A percentile compares a stretch with the other conserved stretches of the same genome.
phyloP scores from a whole-genome alignment of 441 rosid genomes.

The Mallotus japonicus region DNA sequence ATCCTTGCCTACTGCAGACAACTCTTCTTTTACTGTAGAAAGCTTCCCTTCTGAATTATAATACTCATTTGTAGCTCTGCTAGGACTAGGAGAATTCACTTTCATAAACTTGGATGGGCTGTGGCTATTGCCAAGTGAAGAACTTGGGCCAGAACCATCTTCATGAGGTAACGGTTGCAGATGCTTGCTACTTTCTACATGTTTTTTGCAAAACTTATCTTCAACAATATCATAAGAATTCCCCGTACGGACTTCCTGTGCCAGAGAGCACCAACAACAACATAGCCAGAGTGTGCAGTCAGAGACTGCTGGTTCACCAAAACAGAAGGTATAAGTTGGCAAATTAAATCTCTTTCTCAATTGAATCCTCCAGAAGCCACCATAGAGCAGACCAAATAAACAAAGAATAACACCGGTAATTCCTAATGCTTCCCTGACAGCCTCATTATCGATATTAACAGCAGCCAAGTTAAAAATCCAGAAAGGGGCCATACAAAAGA shows the following conservation, averaged over 20 bases:
- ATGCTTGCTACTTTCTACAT: conserved; percentile 21
- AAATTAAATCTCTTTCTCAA: conserved; percentile 77
- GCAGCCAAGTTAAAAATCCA: conserved; percentile 92
- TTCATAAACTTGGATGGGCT: conserved; percentile 33
- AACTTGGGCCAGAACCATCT: conserved; percentile 39
- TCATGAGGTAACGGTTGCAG: conserved; percentile 39
- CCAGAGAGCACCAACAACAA: conserved; percentile 92
- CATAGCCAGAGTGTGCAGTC: conserved; percentile 79
- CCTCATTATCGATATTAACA: conserved; percentile 61
- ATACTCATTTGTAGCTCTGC: conserved; percentile 41
- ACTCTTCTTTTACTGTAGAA: conserved; percentile 42
- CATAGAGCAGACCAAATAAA: conserved; percentile 75
- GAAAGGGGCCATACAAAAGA: conserved; percentile 86
- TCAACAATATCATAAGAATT: conserved; percentile 66
- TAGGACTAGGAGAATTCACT: conserved; percentile 45
- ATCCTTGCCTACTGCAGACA: conserved; percentile 32
- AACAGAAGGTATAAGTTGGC: conserved; percentile 70
- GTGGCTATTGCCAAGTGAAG: conserved; percentile 29
- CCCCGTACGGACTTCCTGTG: conserved; percentile 85
- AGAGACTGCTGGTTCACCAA: conserved; percentile 43
- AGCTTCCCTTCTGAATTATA: conserved; percentile 45
- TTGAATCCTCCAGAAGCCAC: conserved; percentile 96
- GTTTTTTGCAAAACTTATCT: conserved; percentile 50
- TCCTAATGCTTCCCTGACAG: conserved; percentile 57
- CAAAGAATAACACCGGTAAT: conserved; percentile 72